Base-by-base conservation (phyloP, 2,329 filamentous ascomycete genomes). In the Talaromyces sp. region DNA sequence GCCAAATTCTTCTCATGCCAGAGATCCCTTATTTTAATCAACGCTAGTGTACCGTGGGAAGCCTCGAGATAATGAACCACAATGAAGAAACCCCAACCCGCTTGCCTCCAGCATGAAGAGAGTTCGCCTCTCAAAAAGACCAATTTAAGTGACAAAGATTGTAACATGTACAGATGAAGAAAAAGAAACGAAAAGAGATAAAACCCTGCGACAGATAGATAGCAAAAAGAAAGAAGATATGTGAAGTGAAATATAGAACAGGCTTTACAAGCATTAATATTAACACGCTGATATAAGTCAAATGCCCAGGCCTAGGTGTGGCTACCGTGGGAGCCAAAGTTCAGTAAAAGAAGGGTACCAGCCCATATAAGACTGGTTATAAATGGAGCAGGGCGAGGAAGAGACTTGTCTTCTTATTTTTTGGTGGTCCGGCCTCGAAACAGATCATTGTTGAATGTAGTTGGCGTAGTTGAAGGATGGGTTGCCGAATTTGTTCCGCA, bases 401-500 rank as follows among this genome's bases (percentile, higher is more conserved):
- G 19, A 19, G 35, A 35, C 29, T 41, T 24, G 24, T 17, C 33
- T 46, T 35, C 24, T 48, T 29, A 32, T 10, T 46, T 46, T 46
- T 49, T 42, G 32, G 47, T 56, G 52, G 46, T 46, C 47, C 52
- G 49, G 55, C 51, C 54, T 30, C 41, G 49, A 37, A 40, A 42
- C n/a, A 35, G 32, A 24, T 65, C 59, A 60, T 65, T 69, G 49
- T 43, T 60, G 60, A 35, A 67, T 58, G 52, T 66, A 67, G 47
- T 46, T 52, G 19, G 69, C 47, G 29, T 71, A 71, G 44, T 69
- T 68, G 42, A 64, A 71, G 4, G 68, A 54, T 37, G 64, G 61
- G 13, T 55, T 60, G 40, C 61, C 56, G 53, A 65, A 66, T 47
- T 69, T 70, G 19, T 53, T 52, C 41, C 66, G 54, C 52, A 68